A percentile compares a stretch with the other conserved stretches of the same genome.
These are phyloP conservation scores for Sarocladiaceae sp. DNA, from an alignment of 2,329 filamentous ascomycete genomes.

Conservation along the genomic window DNA sequence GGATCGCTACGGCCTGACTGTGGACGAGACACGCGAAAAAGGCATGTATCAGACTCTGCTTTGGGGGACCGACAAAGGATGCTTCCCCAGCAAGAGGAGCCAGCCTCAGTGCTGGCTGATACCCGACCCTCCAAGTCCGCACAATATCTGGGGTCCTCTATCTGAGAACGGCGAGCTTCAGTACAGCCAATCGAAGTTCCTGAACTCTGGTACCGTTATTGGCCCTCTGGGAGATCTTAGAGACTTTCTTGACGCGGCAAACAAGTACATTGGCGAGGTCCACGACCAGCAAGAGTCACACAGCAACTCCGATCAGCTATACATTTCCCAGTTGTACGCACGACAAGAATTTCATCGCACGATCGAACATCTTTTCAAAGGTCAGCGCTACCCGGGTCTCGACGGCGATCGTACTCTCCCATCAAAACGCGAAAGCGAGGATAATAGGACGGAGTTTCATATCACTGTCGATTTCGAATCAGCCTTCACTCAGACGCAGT, in stretches of 20 bases:
- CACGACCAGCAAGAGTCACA: slow-evolving; percentile 12
- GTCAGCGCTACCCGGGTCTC: neutral
- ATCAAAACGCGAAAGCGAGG: neutral
- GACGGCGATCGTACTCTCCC: neutral
- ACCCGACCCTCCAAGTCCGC: slow-evolving; percentile 14
- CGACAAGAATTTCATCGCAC: slow-evolving; percentile 18
- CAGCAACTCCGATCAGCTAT: slow-evolving; percentile 17
- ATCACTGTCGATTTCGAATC: slow-evolving; percentile 15
- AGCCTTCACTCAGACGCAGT: slow-evolving; percentile 43
- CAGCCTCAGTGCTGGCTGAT: slow-evolving; percentile 17
- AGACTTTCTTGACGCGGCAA: slow-evolving; percentile 14
- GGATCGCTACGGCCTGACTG: slow-evolving; percentile 14
- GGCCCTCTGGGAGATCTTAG: slow-evolving; percentile 17
- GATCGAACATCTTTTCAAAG: slow-evolving; percentile 3
- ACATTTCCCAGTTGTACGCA: slow-evolving; percentile 15
- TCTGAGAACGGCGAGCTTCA: slow-evolving; percentile 12
- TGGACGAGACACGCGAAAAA: slow-evolving; percentile 13
- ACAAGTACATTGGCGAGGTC: slow-evolving; percentile 11
- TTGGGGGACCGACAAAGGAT: slow-evolving; percentile 18
- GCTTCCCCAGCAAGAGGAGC: slow-evolving; percentile 11
- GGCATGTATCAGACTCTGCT: slow-evolving; percentile 17
- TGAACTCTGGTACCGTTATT: slow-evolving; percentile 19
- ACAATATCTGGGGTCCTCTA: slow-evolving; percentile 14
- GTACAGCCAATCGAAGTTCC: slow-evolving; percentile 13
- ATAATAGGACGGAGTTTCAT: slow-evolving; percentile 13